A percentile compares a stretch with the other conserved stretches of the same genome.
These are phyloP conservation scores for Exophiala mesophila DNA, from an alignment of 2,329 filamentous ascomycete genomes.

Conservation along the genomic window DNA sequence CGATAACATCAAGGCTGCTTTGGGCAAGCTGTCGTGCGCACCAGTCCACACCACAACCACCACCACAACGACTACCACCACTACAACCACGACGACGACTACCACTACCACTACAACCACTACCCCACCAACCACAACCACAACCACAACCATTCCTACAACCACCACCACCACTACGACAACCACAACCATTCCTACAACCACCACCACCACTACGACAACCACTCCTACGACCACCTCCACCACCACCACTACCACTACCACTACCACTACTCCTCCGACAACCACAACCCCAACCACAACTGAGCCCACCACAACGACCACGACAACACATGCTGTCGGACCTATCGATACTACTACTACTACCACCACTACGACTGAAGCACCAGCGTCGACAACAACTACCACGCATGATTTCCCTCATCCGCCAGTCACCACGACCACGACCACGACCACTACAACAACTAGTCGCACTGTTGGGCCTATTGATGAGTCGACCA, in stretches of 20 bases:
- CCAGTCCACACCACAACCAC: conserved; percentile 8
- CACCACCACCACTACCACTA: conserved; percentile 11
- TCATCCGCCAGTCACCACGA: conserved; percentile 2
- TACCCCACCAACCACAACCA: conserved; percentile 9
- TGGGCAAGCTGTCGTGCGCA: conserved; percentile 26
- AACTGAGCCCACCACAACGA: conserved; percentile 2
- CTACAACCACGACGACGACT: conserved; percentile 15
- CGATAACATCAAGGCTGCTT: conserved; percentile 45
- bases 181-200: conserved; percentile 1
- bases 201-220: conserved; percentile 9
- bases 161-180: conserved; percentile 9
- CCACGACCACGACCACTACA: conserved; percentile 1
- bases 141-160: conserved; percentile 3
- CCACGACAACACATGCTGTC: conserved; percentile 1
- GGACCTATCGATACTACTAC: neutral
- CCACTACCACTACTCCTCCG: conserved; percentile 9
- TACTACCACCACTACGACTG: neutral
- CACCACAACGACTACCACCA: conserved; percentile 14
- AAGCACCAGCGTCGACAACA: neutral
- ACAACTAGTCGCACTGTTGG: too few species aligned
- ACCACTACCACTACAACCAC: conserved; percentile 8
- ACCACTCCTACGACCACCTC: conserved; percentile 17
- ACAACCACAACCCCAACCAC: neutral
- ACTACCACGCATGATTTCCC: conserved; percentile 1
- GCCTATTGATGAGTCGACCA: too few species aligned